Percentiles rank a stretch among this genome's conserved stretches.
These are phyloP conservation scores for Coemansia sp. DNA, from an alignment of 192 early-diverging fungal species.

Conservation along the genomic window DNA sequence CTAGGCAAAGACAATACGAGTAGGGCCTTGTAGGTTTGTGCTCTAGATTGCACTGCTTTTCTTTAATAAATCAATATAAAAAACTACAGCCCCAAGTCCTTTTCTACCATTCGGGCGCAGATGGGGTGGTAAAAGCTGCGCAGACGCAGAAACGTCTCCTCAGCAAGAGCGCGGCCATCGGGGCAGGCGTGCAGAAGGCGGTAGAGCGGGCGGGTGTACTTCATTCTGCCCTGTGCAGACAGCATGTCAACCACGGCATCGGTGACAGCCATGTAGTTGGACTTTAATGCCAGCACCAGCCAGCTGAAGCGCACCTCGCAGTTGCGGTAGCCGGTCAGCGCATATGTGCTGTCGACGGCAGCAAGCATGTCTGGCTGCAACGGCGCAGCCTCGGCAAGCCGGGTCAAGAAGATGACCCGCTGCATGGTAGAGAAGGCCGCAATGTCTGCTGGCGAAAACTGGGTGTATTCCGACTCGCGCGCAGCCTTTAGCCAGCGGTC, in stretches of 20 bases:
- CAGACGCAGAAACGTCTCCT: slow-evolving; percentile 73
- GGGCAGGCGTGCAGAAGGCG: slow-evolving; percentile 62
- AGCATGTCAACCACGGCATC: slow-evolving; percentile 76
- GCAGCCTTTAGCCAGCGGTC: slow-evolving; percentile 70
- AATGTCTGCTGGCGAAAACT: slow-evolving; percentile 65
- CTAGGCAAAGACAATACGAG: no score
- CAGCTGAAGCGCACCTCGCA: slow-evolving; percentile 86
- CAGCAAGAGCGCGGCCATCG: slow-evolving; percentile 73
- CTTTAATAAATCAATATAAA: slow-evolving; percentile 8
- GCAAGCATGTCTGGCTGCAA: slow-evolving; percentile 61
- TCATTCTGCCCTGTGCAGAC: slow-evolving; percentile 90
- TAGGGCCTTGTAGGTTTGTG: no score
- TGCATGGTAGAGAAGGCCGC: slow-evolving; percentile 72
- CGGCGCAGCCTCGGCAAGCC: slow-evolving; percentile 61
- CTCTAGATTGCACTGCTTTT: no score
- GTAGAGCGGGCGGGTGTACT: slow-evolving; percentile 84
- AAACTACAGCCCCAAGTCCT: slow-evolving; percentile 67
- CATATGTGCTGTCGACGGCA: slow-evolving; percentile 71
- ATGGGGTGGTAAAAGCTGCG: slow-evolving; percentile 93
- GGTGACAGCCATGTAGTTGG: slow-evolving; percentile 73
- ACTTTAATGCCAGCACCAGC: slow-evolving; percentile 77
- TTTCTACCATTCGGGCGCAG: slow-evolving; percentile 81
- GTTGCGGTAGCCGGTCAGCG: slow-evolving; percentile 69
- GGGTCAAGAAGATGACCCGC: slow-evolving; percentile 82
- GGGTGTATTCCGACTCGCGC: slow-evolving; percentile 42